Conservation (phyloP, 2,329 filamentous ascomycete genomes). For the Penicillium sp. region DNA sequence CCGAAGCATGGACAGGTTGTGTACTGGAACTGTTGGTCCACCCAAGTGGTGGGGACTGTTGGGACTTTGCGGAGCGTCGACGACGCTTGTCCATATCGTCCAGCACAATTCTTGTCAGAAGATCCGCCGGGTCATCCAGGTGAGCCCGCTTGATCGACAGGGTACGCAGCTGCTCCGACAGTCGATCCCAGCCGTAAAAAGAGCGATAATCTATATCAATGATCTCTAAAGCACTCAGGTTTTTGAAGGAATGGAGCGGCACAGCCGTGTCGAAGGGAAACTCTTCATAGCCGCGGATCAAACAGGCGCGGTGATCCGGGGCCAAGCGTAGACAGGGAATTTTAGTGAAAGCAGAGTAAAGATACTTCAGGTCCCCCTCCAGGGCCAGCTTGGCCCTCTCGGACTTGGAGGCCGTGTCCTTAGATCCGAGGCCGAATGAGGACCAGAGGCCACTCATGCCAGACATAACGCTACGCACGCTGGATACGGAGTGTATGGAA, state of each 20-base stretch:
- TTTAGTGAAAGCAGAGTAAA: conserved; percentile 98
- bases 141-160: conserved; percentile 84
- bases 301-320: conserved; percentile 86
- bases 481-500: conserved; percentile 93
- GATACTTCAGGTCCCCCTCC: conserved; percentile 86
- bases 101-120: conserved; percentile 88
- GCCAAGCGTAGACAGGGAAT: conserved; percentile 87
- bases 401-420: conserved; percentile 75
- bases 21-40: conserved; percentile 62
- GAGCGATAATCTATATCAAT: conserved; percentile 95
- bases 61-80: conserved; percentile 81
- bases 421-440: conserved; percentile 77
- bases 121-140: conserved; percentile 85
- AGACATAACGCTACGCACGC: conserved; percentile 95
- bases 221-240: conserved; percentile 88
- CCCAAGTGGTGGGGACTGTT: conserved; percentile 73
- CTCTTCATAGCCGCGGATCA: conserved; percentile 93
- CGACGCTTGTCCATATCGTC: conserved; percentile 95
- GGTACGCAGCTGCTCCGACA: conserved; percentile 88
- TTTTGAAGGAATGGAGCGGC: conserved; percentile 96
- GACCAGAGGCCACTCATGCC: conserved; percentile 94
- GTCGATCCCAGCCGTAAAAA: conserved; percentile 94
- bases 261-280: conserved; percentile 98
- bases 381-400: conserved; percentile 87
- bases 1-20: conserved; percentile 61